phyloP scores from a whole-genome alignment of 2,329 filamentous ascomycete genomes.

The Plenodomus tracheiphilus region DNA sequence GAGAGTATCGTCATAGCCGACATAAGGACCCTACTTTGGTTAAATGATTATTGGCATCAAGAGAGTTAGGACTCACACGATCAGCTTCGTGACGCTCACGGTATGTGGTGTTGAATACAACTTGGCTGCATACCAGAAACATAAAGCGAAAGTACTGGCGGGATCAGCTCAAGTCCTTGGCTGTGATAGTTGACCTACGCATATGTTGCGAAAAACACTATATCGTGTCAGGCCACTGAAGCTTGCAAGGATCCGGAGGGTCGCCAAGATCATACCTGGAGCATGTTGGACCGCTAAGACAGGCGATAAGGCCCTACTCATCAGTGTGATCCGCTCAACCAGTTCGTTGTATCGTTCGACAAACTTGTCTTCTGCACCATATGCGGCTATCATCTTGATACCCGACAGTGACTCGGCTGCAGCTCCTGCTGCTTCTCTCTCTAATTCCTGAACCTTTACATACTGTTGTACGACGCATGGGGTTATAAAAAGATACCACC shows the following conservation, averaged over 20 bases:
- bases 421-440: constrained; percentile 50
- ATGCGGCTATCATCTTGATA: constrained; percentile 53
- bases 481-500: constrained; percentile 25
- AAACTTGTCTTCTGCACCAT: constrained; percentile 52
- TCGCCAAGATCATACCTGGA: constrained; percentile 12
- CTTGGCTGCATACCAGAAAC: constrained; percentile 32
- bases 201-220: constrained; percentile 30
- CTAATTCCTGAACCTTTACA: constrained; percentile 26
- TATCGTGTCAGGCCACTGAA: neutral
- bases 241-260: too few species aligned
- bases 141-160: constrained; percentile 24
- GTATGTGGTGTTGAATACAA: constrained; percentile 41
- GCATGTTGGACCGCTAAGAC: constrained; percentile 25
- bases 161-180: constrained; percentile 1
- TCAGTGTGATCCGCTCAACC: constrained; percentile 32
- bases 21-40: constrained; percentile 47
- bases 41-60: constrained; percentile 63
- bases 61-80: constrained; percentile 44
- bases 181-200: constrained; percentile 11
- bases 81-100: constrained; percentile 51
- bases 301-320: constrained; percentile 18
- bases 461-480: constrained; percentile 20
- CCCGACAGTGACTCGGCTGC: constrained; percentile 56
- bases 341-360: constrained; percentile 49
- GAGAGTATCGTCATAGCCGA: constrained; percentile 55